phyloP scores from a whole-genome alignment of 768 basidiomycete genomes.

The Tulasnella calospora region DNA sequence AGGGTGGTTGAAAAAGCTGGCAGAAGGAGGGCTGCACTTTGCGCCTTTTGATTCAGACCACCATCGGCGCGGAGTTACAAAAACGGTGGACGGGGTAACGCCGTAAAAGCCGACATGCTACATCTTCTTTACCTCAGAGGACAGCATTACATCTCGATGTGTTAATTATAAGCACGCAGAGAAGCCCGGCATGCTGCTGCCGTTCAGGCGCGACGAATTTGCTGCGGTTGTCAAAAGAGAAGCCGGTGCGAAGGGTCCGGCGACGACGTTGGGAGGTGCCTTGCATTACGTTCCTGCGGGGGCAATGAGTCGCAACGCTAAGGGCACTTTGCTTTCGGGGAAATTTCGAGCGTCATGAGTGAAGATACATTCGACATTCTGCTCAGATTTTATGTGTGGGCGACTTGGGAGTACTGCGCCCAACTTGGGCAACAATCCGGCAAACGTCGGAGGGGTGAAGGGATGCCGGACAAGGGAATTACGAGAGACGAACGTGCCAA shows the following conservation, averaged over 20 bases:
- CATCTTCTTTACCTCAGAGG: background rate
- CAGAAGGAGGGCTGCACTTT: background rate
- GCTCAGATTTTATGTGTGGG: too few species aligned
- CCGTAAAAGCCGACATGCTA: background rate
- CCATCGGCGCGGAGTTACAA: background rate
- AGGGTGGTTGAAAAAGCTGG: slow-evolving; percentile 9
- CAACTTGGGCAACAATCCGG: too few species aligned
- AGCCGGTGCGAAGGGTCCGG: background rate
- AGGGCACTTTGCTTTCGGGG: too few species aligned
- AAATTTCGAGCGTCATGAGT: too few species aligned
- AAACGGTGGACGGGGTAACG: background rate
- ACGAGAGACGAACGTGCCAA: background rate
- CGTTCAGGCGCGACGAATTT: background rate
- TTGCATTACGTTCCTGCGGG: background rate
- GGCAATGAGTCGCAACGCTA: background rate
- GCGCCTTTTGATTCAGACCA: slow-evolving; percentile 13
- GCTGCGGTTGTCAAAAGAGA: background rate
- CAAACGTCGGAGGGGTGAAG: too few species aligned
- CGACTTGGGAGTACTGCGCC: too few species aligned
- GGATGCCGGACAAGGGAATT: background rate
- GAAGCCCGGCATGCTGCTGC: background rate
- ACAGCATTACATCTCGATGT: too few species aligned
- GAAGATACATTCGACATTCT: too few species aligned
- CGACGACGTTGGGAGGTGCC: background rate
- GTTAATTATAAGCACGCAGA: background rate